Evolutionary conservation across 2,329 filamentous ascomycete genomes (phyloP).

Genomic region (Talaromyces sp.): DNA sequence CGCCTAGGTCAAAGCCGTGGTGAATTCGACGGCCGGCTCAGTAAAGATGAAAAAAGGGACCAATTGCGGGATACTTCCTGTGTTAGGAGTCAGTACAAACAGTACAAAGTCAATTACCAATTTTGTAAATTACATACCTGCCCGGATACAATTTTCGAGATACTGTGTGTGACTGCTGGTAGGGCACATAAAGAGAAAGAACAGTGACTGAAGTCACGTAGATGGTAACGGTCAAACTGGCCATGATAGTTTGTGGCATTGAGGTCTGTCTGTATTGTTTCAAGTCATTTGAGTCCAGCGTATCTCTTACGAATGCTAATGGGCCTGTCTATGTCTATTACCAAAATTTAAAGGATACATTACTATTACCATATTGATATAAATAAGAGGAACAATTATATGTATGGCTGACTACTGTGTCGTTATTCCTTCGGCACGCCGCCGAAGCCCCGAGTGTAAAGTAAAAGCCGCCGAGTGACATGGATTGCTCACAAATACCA

Average conservation of each 20-base stretch:
- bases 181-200: constrained; percentile 6
- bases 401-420: background rate
- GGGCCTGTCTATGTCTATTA: no score
- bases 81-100: background rate
- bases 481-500: background rate
- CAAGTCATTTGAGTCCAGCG: background rate
- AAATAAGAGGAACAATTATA: background rate
- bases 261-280: background rate
- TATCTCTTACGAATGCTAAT: background rate
- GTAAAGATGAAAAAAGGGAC: constrained; percentile 4
- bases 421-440: background rate
- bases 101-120: background rate
- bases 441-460: background rate
- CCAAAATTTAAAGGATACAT: no score
- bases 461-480: constrained; percentile 4
- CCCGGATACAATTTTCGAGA: background rate
- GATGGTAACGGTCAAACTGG: background rate
- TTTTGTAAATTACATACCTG: background rate
- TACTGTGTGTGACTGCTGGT: background rate
- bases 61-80: constrained; percentile 6
- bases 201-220: constrained; percentile 2
- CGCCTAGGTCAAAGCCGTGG: no score
- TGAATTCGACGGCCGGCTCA: background rate
- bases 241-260: constrained; percentile 4
- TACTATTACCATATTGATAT: no score